Evolutionary conservation across 495 filamentous ascomycete species (phyloP), one percentile per base, ranked within the genome.

Genomic region (Aspergillus bertholletiae): DNA sequence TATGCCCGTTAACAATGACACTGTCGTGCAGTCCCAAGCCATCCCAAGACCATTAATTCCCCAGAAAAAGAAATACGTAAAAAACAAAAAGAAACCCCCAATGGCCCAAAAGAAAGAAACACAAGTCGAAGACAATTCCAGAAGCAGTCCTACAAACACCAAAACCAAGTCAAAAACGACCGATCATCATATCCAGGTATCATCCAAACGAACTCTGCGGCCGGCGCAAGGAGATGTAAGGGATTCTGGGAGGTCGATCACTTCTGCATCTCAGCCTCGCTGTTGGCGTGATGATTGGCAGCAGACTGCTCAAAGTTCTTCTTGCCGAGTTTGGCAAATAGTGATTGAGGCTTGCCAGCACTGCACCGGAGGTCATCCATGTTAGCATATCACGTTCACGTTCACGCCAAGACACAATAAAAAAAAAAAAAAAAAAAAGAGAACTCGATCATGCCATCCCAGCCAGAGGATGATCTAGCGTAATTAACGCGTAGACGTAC

Each of bases 311-410:
- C 74, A 50, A 73, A 75, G 59, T 67, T 78, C 66, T 78, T 78
- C 73, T 78, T 78, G 57, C 74, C 74, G 21, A 78, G 66, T 59
- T 78, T 78, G 30, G 74, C 71, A 55, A 78, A 76, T n/a, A 78
- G 62, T 0, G 74, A 76, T 54, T 75, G 71, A 13, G 74, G 74
- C 59, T 78, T 78, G 64, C 73, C 73, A 55, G 71, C 74, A 59
- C 74, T 78, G 45, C 4, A 30, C 8, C 1, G 7, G 8, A n/a
- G 32, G 48, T 9, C 9, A 5, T 23, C 61, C 44, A 57, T n/a
- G 58, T 43, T 22, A 47, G 18, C 17, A 45, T 48, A 46, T 30
- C 27, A 49, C 27, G 8, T 32, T 9, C n/a, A n/a, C 3, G 22
- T 30, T 23, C 41, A 44, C 24, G 32, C 30, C n/a, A 49, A 20